Evolutionary conservation across 805 yeast species (phyloP), one percentile per base, ranked within the genome.

Genomic region (Wickerhamomyces alni): DNA sequence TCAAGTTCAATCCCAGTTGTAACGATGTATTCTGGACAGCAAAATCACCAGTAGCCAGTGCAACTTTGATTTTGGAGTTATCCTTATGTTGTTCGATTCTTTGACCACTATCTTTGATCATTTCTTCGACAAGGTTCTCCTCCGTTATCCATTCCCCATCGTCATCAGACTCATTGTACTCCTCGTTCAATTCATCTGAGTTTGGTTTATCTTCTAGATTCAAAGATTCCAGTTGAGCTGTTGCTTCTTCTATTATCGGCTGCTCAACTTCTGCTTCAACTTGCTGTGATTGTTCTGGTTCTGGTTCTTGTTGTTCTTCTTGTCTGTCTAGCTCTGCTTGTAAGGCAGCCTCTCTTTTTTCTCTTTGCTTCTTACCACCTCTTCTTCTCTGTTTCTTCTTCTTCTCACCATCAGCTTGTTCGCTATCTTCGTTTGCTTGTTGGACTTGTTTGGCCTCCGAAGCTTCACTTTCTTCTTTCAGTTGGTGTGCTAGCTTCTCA

Each of bases 141-240:
- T 93, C 83, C 0, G 95, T 86, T 51, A 93, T 93, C 99, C 99
- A 93, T 45, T 85, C 96, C 30, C 86, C 88, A 41, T 84, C 91
- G 40, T 80, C 89, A 34, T 80, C 81, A 24, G 70, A 75, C 17
- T 73, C 84, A 33, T 75, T 80, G 8, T 55, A 62, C 10, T 55
- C 61, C 13, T 58, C 62, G 2, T 48, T 46, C 2, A 53, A 43
- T 7, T 51, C 57, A n/a, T 46, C 51, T 28, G 32, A 30, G 12
- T 28, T 21, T 17, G 30, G 35, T 6, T 42, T 30, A 30, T 35
- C 37, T 13, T 46, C 37, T 18, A 28, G 24, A 22, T 28, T 3
- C 15, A 22, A 28, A 17, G 37, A 31, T 18, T 41, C 37, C 21
- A 36, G 28, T 28, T 19, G 17, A 12, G 16, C 30, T 25, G 33